Evolutionary conservation across 495 filamentous ascomycete genomes (phyloP), one percentile per base, ranked within the genome.

Genomic region (Cercophora sp.): DNA sequence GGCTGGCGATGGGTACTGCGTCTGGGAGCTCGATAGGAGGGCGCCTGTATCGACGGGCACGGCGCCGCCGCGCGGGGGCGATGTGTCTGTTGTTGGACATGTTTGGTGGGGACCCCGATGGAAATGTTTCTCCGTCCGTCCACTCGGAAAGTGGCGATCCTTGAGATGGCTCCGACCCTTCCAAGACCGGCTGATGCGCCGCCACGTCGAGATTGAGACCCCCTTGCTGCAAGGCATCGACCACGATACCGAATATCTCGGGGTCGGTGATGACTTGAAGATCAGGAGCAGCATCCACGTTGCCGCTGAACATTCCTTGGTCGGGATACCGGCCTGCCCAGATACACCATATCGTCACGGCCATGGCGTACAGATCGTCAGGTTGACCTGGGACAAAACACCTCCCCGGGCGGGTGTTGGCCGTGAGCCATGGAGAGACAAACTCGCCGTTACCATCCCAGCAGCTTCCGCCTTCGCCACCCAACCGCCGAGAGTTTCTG

Each of bases 241-340:
- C 24, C 1, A 43, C 37, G 8, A 32, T 39, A 15, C 48, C 48
- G 10, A 27, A 32, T 1, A 52, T 43, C 15, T 52, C 48, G 4
- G 36, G 36, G 16, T 52, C 48, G 8, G 48, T 32, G 36, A 52
- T 52, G 10, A 52, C 48, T 25, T 39, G 23, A 5, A 52, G 48
- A n/a, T 52, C 48, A 10, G 37, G 16, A 13, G 22, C 27, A 2
- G 20, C 19, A 1, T 23, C 32, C 6, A 15, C 37, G 16, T 43
- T 41, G 2, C 15, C 37, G 25, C 15, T 43, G 37, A 52, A 52
- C 37, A 52, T 42, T 11, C 24, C 37, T 4, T 6, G 16, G 3
- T 41, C 36, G 9, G 48, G 48, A 5, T 20, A 23, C 26, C 26
- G 36, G 1, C 48, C 36, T 11, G 48, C 48, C 48, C 48, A 52